Conservation (phyloP, 2,329 filamentous ascomycete genomes). For the Neophaeococcomyces aloes region DNA sequence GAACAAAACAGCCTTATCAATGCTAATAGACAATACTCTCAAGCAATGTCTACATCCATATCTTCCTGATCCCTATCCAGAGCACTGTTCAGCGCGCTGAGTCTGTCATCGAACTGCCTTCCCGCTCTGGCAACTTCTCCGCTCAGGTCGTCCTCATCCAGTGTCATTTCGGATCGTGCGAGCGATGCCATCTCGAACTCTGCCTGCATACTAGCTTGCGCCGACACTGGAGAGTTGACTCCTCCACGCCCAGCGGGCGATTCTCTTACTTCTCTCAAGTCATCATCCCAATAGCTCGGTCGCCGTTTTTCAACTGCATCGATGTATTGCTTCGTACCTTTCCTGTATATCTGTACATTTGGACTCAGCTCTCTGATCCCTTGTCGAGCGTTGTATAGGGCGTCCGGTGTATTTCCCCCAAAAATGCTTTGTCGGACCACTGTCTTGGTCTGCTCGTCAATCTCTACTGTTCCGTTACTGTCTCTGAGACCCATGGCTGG, state of each 20-base stretch:
- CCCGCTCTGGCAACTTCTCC: not conserved
- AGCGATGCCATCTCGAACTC: slow-evolving; percentile 6
- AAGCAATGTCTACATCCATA: no score
- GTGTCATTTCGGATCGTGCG: not conserved
- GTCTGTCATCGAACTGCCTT: not conserved
- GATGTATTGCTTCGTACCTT: slow-evolving; percentile 7
- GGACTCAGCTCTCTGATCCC: slow-evolving; percentile 19
- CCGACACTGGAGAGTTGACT: slow-evolving; percentile 5
- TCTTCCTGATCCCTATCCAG: no score
- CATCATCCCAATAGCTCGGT: slow-evolving; percentile 21
- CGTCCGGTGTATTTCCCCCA: slow-evolving; percentile 10
- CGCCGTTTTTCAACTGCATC: slow-evolving; percentile 16
- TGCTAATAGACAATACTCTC: no score
- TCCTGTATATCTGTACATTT: slow-evolving; percentile 17
- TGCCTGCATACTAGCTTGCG: slow-evolving; percentile 6
- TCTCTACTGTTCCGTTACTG: slow-evolving; percentile 16
- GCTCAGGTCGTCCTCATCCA: slow-evolving; percentile 2
- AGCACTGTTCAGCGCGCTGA: no score
- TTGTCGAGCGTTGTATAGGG: slow-evolving; percentile 2
- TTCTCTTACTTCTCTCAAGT: slow-evolving; percentile 19
- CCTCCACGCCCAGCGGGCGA: slow-evolving; percentile 17
- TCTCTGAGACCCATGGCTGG: slow-evolving; percentile 12
- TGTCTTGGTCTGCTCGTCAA: slow-evolving; percentile 19
- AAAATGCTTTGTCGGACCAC: slow-evolving; percentile 18
- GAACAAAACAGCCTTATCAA: no score